These are phyloP conservation scores for Cruciata laevipes DNA, from an alignment of 257 asterid species.

Conservation along the genomic window DNA sequence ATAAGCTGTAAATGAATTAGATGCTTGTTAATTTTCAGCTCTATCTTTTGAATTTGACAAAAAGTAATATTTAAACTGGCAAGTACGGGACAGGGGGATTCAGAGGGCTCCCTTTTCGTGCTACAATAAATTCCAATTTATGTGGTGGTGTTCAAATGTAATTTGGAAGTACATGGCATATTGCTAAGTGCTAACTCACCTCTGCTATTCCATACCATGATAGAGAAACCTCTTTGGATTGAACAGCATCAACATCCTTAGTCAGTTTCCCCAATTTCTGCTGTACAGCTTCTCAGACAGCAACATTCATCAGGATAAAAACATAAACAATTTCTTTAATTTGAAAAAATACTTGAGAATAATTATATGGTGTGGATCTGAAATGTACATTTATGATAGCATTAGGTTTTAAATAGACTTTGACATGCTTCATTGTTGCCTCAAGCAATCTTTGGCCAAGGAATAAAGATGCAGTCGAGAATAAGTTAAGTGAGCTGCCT, in stretches of 20 bases:
- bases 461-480: neutral
- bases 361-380: neutral
- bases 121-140: neutral
- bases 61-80: too few species aligned
- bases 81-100: neutral
- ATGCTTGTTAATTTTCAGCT: neutral
- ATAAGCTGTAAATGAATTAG: neutral
- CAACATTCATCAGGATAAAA: constrained; percentile 15
- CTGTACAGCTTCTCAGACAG: constrained; percentile 50
- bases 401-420: too few species aligned
- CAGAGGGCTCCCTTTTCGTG: neutral
- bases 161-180: neutral
- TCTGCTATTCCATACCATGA: constrained; percentile 90
- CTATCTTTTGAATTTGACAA: neutral
- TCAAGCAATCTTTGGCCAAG: neutral
- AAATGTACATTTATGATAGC: too few species aligned
- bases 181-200: constrained; percentile 51
- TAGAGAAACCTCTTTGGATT: constrained; percentile 55
- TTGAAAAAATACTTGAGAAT: neutral
- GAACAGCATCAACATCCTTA: constrained; percentile 65
- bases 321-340: constrained; percentile 3
- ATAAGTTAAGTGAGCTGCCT: neutral
- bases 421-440: too few species aligned
- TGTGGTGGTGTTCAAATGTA: neutral
- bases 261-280: constrained; percentile 58